phyloP scores from a whole-genome alignment of 805 yeast genomes.

The Wickerhamiella siamensis region DNA sequence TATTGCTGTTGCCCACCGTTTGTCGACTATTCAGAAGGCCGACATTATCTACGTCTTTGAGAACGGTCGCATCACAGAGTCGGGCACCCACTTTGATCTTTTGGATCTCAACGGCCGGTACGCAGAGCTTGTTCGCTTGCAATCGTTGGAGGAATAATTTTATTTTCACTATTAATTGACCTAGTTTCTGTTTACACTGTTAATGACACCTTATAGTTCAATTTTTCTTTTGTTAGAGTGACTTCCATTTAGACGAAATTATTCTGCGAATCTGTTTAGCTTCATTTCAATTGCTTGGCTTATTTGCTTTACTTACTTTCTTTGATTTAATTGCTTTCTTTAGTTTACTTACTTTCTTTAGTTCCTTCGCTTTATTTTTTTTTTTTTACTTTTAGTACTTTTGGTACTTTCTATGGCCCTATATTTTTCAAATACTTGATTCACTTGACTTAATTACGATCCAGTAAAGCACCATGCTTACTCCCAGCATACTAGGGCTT shows the following conservation, averaged over 20 bases:
- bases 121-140: conserved; percentile 28
- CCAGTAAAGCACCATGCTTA: too few species aligned
- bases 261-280: too few species aligned
- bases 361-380: too few species aligned
- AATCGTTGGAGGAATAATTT: conserved; percentile 22
- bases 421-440: too few species aligned
- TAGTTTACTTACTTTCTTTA: too few species aligned
- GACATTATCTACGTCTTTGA: conserved; percentile 46
- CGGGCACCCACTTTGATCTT: conserved; percentile 39
- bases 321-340: too few species aligned
- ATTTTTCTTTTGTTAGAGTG: neutral
- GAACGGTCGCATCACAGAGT: conserved; percentile 47
- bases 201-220: neutral
- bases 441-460: too few species aligned
- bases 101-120: conserved; percentile 27
- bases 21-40: conserved; percentile 54
- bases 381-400: too few species aligned
- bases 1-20: conserved; percentile 73
- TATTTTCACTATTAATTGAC: neutral
- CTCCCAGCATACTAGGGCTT: conserved; percentile 1
- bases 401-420: too few species aligned
- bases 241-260: too few species aligned
- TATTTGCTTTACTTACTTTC: too few species aligned
- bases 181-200: neutral
- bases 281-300: too few species aligned